phyloP scores from a whole-genome alignment of 2,329 filamentous ascomycete species.

The Pseudocercospora cruenta region DNA sequence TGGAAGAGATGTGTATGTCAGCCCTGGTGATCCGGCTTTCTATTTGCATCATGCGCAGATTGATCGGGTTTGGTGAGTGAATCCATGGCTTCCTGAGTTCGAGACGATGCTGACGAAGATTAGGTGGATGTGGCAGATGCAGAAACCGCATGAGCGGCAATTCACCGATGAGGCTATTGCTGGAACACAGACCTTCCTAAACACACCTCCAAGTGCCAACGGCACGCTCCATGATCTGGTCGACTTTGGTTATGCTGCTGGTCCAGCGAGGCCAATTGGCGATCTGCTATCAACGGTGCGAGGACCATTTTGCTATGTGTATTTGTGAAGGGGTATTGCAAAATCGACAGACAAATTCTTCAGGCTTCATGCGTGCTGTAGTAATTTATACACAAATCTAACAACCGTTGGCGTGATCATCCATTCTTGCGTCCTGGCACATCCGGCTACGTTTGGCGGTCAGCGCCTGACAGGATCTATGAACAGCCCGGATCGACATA shows the following conservation, averaged over 20 bases:
- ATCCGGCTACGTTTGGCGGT: conserved; percentile 23
- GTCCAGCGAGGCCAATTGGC: neutral
- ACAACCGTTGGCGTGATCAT: conserved; percentile 4
- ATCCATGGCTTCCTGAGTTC: neutral
- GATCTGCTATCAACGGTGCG: neutral
- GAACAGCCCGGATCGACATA: conserved; percentile 25
- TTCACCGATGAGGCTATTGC: neutral
- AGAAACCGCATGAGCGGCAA: conserved; percentile 35
- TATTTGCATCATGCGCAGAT: conserved; percentile 55
- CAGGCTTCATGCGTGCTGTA: neutral
- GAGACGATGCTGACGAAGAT: neutral
- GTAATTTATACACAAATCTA: neutral
- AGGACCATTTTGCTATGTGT: neutral
- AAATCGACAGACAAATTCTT: neutral
- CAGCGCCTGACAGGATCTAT: conserved; percentile 24
- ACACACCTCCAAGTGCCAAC: conserved; percentile 2
- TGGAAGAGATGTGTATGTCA: conserved; percentile 50
- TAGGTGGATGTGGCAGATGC: conserved; percentile 55
- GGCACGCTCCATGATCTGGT: conserved; percentile 7
- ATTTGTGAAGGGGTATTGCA: neutral
- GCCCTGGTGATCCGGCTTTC: conserved; percentile 53
- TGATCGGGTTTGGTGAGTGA: conserved; percentile 46
- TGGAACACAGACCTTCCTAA: conserved; percentile 3
- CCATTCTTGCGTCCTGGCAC: conserved; percentile 26
- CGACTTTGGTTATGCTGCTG: neutral